These are phyloP conservation scores for Aspergillus sergii DNA, from an alignment of 2,329 filamentous ascomycete genomes.

Conservation along the genomic window DNA sequence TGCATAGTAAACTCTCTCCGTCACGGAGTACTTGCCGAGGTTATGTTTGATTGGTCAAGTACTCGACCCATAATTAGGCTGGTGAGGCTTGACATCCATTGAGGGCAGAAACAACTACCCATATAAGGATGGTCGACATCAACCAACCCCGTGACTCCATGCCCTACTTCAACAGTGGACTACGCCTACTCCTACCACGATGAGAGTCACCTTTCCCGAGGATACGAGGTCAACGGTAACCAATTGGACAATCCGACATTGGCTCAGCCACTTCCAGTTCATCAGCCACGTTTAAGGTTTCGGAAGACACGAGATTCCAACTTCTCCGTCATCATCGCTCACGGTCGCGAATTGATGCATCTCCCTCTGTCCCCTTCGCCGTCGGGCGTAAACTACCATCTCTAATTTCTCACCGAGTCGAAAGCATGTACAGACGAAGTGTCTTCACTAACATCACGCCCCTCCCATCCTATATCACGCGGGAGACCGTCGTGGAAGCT, in stretches of 20 bases:
- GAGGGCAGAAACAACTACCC: no score
- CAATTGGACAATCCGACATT: background rate
- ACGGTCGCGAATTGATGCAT: background rate
- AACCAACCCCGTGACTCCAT: no score
- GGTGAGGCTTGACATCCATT: no score
- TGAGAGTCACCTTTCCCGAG: no score
- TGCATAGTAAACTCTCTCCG: no score
- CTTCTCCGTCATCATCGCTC: background rate
- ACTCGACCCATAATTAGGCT: no score
- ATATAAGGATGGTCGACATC: no score
- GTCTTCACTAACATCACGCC: conserved; percentile 79
- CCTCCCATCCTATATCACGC: conserved; percentile 68
- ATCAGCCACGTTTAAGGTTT: background rate
- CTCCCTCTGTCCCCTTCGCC: background rate
- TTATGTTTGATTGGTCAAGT: no score
- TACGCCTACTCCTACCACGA: no score
- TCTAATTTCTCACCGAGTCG: background rate
- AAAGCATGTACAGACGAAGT: conserved; percentile 67
- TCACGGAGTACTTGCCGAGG: no score
- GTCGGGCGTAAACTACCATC: background rate
- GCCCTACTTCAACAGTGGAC: no score
- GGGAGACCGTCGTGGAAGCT: conserved; percentile 71
- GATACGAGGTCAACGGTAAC: background rate
- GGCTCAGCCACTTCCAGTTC: background rate
- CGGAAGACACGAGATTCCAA: background rate